Base-by-base conservation (phyloP, 768 basidiomycete species). In the Tricholoma bakamatsutake region DNA sequence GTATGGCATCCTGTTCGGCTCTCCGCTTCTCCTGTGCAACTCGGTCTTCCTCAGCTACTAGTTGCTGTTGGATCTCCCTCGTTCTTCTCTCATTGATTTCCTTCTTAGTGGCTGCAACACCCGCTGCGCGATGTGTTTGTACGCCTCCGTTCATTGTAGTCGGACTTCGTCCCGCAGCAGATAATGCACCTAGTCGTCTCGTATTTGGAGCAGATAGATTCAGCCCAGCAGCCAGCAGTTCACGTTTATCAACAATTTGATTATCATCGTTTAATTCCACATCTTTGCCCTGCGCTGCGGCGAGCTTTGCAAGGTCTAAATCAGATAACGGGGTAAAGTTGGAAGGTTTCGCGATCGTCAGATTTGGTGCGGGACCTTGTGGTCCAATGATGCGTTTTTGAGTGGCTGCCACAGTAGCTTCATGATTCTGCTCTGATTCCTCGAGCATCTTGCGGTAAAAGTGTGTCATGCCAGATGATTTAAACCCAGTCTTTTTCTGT, bases 191-290 rank as follows among this genome's bases (percentile, higher is more conserved):
- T n/a, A 89, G 73, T 51, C 77, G 77, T 55, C 92, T 79, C 5
- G 90, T 92, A 66, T 92, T 89, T 35, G 88, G 83, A 57, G 89
- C 81, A 33, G 90, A 84, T 45, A 98, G 78, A 67, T 99, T 99
- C 54, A 99, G 74, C 2, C 97, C 97, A 4, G 96, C 95, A 18
- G 87, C 83, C 45, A 98, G 76, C 7, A 99, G 75, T 52, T 95
- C 91, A 54, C 95, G 86, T 66, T 95, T 94, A 74, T 99, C 97
- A 48, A 99, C 88, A 46, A 98, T 94, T 67, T 95, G 91, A 63
- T 94, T 95, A 63, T 98, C 95, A 69, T 98, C 96, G 69, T 98
- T 98, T 33, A 98, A 74, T 69, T 98, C 96, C 33, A 99, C 86
- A 10, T 84, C 78, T 68, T 89, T 89, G 21, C 94, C 95, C 64